phyloP scores from a whole-genome alignment of 1,284 basidiomycete genomes.

The Porogramme epimiltina region DNA sequence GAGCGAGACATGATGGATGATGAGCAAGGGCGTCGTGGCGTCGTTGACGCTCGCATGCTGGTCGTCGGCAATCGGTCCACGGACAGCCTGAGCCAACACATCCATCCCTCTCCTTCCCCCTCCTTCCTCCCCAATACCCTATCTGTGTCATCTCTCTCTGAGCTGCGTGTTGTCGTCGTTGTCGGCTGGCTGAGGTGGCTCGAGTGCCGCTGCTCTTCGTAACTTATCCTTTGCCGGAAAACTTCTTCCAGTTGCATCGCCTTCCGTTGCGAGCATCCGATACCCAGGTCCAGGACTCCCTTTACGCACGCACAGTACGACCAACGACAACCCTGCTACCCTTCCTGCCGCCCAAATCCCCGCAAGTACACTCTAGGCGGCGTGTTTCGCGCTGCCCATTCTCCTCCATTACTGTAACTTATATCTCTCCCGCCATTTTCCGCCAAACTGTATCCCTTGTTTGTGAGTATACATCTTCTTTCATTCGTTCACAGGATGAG shows the following conservation, averaged over 20 bases:
- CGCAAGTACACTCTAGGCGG: not conserved
- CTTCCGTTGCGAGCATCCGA: not conserved
- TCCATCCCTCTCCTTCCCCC: conserved; percentile 3
- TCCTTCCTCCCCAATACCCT: conserved; percentile 1
- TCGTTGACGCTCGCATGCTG: conserved; percentile 6
- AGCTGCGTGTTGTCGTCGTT: not conserved
- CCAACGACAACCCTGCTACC: conserved; percentile 1
- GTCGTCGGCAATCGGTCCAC: conserved; percentile 1
- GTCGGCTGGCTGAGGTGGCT: not conserved
- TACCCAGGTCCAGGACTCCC: not conserved
- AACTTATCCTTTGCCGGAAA: conserved; percentile 5
- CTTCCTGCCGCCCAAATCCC: conserved; percentile 7
- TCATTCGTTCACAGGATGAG: conserved; percentile 14
- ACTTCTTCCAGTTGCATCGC: conserved; percentile 13
- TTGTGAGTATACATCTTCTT: conserved; percentile 11
- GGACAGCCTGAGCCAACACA: conserved; percentile 7
- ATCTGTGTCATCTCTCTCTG: not conserved
- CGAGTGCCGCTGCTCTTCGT: not conserved
- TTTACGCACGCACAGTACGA: not conserved
- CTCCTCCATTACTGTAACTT: conserved; percentile 13
- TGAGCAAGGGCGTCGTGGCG: conserved; percentile 18
- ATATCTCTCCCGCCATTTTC: conserved; percentile 6
- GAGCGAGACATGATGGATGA: conserved; percentile 3
- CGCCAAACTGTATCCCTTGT: not conserved
- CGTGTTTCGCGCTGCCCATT: conserved; percentile 1